Percentiles rank a stretch among this genome's conserved stretches.
phyloP scores from a whole-genome alignment of 1,284 basidiomycete species.

The Gymnopus androsaceus region DNA sequence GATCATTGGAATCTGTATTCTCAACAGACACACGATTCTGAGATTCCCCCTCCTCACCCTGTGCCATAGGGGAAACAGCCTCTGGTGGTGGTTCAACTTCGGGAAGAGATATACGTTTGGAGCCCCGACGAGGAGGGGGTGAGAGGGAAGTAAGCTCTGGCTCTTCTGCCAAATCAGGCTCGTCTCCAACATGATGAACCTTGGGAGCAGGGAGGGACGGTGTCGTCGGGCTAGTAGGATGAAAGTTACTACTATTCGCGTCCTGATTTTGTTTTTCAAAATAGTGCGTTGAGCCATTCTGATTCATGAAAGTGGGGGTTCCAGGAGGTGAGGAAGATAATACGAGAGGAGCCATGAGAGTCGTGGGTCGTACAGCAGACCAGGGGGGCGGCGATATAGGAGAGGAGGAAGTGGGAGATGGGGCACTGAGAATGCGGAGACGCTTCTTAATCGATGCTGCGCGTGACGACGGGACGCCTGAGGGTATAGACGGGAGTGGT shows the following conservation, averaged over 20 bases:
- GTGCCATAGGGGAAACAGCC: neutral
- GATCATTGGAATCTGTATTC: neutral
- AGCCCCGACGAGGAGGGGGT: slow-evolving; percentile 61
- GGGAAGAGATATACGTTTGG: slow-evolving; percentile 25
- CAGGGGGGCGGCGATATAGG: slow-evolving; percentile 21
- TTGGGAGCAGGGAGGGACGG: slow-evolving; percentile 32
- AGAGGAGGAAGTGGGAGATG: slow-evolving; percentile 36
- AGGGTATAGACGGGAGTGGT: slow-evolving; percentile 40
- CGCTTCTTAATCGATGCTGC: slow-evolving; percentile 57
- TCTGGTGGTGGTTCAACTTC: slow-evolving; percentile 4
- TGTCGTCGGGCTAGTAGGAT: slow-evolving; percentile 49
- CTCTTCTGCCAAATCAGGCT: slow-evolving; percentile 37
- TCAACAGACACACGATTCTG: neutral
- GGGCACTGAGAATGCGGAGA: slow-evolving; percentile 62
- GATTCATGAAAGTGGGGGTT: slow-evolving; percentile 60
- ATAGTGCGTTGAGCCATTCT: slow-evolving; percentile 49
- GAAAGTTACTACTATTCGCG: slow-evolving; percentile 52
- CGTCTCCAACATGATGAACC: slow-evolving; percentile 34
- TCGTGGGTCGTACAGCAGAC: slow-evolving; percentile 25
- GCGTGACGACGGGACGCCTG: slow-evolving; percentile 26
- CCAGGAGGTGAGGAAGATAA: slow-evolving; percentile 33
- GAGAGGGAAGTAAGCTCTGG: slow-evolving; percentile 55
- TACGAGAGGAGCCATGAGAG: slow-evolving; percentile 16
- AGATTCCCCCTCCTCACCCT: no score
- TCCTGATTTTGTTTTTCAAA: no score